Base-by-base conservation (phyloP, 805 yeast genomes). In the Yarrowia keelungensis region DNA sequence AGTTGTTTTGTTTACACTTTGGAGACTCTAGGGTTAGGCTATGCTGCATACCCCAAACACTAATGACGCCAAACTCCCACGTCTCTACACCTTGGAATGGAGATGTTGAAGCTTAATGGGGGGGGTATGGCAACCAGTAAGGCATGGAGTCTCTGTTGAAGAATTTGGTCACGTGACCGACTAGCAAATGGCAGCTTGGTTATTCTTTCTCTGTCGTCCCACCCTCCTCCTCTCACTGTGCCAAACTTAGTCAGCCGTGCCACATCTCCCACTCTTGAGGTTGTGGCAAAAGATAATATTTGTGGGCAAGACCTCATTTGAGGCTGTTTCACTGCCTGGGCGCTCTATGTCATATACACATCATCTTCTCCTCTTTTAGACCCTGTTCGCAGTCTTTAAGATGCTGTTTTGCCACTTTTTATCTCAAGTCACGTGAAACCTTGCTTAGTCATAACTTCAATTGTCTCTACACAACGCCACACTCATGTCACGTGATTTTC, bases 31-130 rank as follows among this genome's bases (percentile, higher is more conserved):
- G 62, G 62, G 62, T 56, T 56, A 56, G 62, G 66, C 45, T 8
- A 12, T 14, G 45, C 59, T 35, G 41, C 54, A 32, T 59, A 9
- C 53, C 53, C 39, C 54, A 32, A 46, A 41, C 16, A 16, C 32
- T 43, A 36, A 43, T 19, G 39, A 38, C 65, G 43, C 53, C 54
- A 59, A 43, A 42, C 38, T 16, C 32, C 16, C 65, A 64, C 68
- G 59, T 64, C 59, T 38, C 65, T 39, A 49, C 46, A 41, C 68
- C 53, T 36, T 26, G 65, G 68, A 38, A 47, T 64, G 45, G 42
- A 51, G 65, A 47, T 38, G 53, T 46, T 35, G 9, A 53, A 53
- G 19, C 7, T 9, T 53, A 53, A 19, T 8, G 38, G 56, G 5
- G 14, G 16, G 15, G 51, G 35, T 1, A 26, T 26, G 32, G 32